Percentiles rank a stretch among this genome's conserved stretches.
These are phyloP conservation scores for Globisporangium okanoganense DNA, from an alignment of 352 stramenopile genomes.

Conservation along the genomic window DNA sequence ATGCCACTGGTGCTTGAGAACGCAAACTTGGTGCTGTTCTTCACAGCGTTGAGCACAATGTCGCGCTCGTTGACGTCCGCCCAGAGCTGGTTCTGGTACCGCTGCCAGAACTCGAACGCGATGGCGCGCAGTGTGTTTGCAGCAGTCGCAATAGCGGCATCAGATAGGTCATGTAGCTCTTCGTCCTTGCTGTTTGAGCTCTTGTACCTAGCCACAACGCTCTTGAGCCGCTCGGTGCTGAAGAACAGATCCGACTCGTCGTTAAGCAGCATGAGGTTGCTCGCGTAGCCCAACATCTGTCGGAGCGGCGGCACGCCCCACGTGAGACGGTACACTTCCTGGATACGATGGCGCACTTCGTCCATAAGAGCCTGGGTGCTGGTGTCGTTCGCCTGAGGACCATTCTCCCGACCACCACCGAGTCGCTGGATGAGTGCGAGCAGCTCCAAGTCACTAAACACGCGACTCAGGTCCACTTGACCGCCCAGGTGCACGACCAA, in stretches of 20 bases:
- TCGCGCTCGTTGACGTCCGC: slow-evolving; percentile 61
- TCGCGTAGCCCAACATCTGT: slow-evolving; percentile 35
- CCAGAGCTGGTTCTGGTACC: slow-evolving; percentile 80
- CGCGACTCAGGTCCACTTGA: slow-evolving; percentile 48
- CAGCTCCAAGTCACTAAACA: slow-evolving; percentile 43
- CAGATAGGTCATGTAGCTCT: background rate
- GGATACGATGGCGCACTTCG: slow-evolving; percentile 48
- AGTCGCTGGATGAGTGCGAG: slow-evolving; percentile 19
- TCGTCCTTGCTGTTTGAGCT: background rate
- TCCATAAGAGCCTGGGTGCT: background rate
- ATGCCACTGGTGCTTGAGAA: slow-evolving; percentile 44
- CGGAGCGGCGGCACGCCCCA: slow-evolving; percentile 56
- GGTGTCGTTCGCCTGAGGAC: background rate
- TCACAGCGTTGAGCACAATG: slow-evolving; percentile 39
- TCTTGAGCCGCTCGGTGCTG: slow-evolving; percentile 20
- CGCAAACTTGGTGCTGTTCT: slow-evolving; percentile 50
- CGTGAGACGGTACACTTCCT: slow-evolving; percentile 62
- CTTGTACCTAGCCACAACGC: background rate
- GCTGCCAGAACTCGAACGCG: slow-evolving; percentile 66
- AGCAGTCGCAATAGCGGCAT: slow-evolving; percentile 23
- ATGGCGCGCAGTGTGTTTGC: slow-evolving; percentile 28
- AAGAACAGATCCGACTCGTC: slow-evolving; percentile 61
- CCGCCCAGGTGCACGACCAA: slow-evolving; percentile 56
- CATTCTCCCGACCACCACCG: background rate
- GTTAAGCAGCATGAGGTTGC: slow-evolving; percentile 73